Conservation (phyloP, 805 yeast species). For the Debaryomyces castellii region DNA sequence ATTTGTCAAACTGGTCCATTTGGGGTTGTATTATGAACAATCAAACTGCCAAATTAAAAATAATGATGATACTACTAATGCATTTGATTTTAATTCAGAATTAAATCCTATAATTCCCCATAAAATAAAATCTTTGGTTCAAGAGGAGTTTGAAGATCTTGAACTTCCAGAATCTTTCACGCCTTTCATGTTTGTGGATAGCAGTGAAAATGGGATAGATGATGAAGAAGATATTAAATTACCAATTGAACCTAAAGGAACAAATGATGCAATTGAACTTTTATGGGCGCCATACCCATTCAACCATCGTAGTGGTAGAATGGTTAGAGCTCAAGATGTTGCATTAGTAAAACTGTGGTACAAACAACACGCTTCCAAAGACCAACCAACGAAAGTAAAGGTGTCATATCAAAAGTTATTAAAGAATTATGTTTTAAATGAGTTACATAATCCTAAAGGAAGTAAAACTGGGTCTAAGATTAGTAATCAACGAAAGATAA, state of each 20-base stretch:
- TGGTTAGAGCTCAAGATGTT: constrained; percentile 85
- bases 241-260: constrained; percentile 41
- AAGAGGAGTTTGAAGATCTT: constrained; percentile 34
- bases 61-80: constrained; percentile 29
- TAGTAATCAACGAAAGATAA: constrained; percentile 49
- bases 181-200: constrained; percentile 47
- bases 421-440: constrained; percentile 71
- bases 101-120: constrained; percentile 53
- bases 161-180: constrained; percentile 39
- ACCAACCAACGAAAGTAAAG: constrained; percentile 71
- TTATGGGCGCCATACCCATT: constrained; percentile 87
- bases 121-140: constrained; percentile 5
- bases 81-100: constrained; percentile 54
- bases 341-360: constrained; percentile 84
- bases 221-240: constrained; percentile 3
- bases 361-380: constrained; percentile 60
- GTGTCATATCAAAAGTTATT: constrained; percentile 89
- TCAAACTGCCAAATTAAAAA: constrained; percentile 49
- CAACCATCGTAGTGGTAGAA: constrained; percentile 68
- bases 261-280: constrained; percentile 57
- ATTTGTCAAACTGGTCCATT: constrained; percentile 60
- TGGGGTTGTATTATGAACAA: constrained; percentile 66
- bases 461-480: constrained; percentile 24
- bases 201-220: constrained; percentile 1
- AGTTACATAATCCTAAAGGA: constrained; percentile 50